Conservation (phyloP, 164 flowering plant genomes). For the Cinnamomum chago region DNA sequence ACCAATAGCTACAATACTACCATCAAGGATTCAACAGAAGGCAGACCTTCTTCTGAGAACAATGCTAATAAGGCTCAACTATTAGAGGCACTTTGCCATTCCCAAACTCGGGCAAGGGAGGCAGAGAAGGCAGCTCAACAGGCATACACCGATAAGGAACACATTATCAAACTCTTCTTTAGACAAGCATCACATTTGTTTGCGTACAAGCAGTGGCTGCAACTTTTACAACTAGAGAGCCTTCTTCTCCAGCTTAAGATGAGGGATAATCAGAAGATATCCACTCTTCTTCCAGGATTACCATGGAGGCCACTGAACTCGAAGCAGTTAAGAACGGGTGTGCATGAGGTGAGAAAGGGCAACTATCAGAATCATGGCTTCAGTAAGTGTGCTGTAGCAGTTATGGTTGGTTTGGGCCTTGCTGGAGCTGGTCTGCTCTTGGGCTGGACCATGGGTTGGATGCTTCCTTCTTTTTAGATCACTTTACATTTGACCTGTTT, state of each 20-base stretch:
- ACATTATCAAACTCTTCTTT: constrained; percentile 71
- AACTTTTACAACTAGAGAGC: constrained; percentile 53
- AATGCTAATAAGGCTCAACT: constrained; percentile 63
- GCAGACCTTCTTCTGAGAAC: constrained; percentile 4
- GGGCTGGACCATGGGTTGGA: constrained; percentile 80
- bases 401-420: constrained; percentile 60
- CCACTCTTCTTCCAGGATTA: constrained; percentile 27
- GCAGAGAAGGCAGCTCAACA: constrained; percentile 81
- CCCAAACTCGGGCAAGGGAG: constrained; percentile 94
- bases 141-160: constrained; percentile 74
- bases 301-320: constrained; percentile 40
- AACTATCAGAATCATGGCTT: constrained; percentile 14
- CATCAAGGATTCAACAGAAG: constrained; percentile 15
- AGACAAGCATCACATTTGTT: constrained; percentile 85
- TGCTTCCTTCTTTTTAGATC: constrained; percentile 39
- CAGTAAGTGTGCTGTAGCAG: constrained; percentile 35
- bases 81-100: constrained; percentile 82
- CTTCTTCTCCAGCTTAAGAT: constrained; percentile 38
- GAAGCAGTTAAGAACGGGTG: constrained; percentile 23
- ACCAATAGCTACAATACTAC: constrained; percentile 6
- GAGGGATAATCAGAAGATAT: constrained; percentile 27
- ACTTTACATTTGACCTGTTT: not conserved
- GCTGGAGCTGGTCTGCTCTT: constrained; percentile 71
- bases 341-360: constrained; percentile 25
- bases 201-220: constrained; percentile 86